phyloP scores from a whole-genome alignment of 2,329 filamentous ascomycete genomes.

The Penicillium sp. region DNA sequence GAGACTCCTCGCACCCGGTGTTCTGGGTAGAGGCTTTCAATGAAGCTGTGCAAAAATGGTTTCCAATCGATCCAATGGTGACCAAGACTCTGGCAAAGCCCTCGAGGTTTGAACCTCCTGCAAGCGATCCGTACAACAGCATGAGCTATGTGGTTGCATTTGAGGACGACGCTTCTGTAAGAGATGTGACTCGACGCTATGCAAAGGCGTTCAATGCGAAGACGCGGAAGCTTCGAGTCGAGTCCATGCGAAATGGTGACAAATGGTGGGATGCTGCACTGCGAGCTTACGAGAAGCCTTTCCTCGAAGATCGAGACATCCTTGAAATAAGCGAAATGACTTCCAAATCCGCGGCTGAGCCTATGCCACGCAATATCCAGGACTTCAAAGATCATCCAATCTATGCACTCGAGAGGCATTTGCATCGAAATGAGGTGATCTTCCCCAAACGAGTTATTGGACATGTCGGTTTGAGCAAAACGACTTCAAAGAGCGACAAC shows the following conservation, averaged over 20 bases:
- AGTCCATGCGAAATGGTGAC: conserved; percentile 54
- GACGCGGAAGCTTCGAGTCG: conserved; percentile 74
- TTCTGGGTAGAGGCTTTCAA: conserved; percentile 96
- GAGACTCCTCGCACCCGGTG: conserved; percentile 71
- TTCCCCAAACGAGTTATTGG: conserved; percentile 67
- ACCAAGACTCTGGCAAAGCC: conserved; percentile 74
- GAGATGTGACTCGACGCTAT: conserved; percentile 84
- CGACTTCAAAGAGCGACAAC: conserved; percentile 42
- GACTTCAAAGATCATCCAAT: conserved; percentile 84
- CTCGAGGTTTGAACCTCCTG: conserved; percentile 72
- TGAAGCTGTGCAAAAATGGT: conserved; percentile 81
- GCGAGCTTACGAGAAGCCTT: conserved; percentile 39
- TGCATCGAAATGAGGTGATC: conserved; percentile 78
- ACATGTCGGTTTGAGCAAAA: conserved; percentile 58
- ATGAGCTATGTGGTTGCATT: conserved; percentile 83
- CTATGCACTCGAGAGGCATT: conserved; percentile 77
- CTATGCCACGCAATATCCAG: conserved; percentile 77
- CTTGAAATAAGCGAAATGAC: conserved; percentile 75
- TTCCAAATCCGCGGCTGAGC: conserved; percentile 66
- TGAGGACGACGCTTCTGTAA: conserved; percentile 68
- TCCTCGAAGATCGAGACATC: conserved; percentile 64
- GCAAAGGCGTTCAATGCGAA: conserved; percentile 86
- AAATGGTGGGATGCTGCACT: conserved; percentile 53
- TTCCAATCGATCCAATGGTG: conserved; percentile 78
- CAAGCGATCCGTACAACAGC: conserved; percentile 67